Conservation (phyloP, 108 stramenopile species). For the Skeletonema costatum region DNA sequence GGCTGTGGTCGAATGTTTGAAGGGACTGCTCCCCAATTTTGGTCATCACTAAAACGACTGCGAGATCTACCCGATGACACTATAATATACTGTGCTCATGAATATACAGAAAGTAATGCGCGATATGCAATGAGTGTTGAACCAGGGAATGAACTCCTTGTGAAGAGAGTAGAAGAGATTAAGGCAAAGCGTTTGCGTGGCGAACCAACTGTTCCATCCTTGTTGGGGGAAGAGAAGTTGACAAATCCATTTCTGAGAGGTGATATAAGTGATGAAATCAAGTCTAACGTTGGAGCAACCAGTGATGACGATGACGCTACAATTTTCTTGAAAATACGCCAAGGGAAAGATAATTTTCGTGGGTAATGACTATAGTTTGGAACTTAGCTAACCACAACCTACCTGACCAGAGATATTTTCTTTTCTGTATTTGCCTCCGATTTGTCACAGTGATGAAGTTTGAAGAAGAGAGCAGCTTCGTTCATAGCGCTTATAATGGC, state of each 20-base stretch:
- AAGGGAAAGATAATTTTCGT: conserved; percentile 73
- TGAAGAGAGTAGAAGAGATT: conserved; percentile 51
- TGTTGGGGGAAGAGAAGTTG: conserved; percentile 68
- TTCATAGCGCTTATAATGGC: conserved; percentile 72
- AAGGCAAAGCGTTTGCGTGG: conserved; percentile 52
- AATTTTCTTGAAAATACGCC: conserved; percentile 69
- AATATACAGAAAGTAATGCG: conserved; percentile 83
- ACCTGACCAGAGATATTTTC: conserved; percentile 2
- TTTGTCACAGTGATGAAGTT: conserved; percentile 72
- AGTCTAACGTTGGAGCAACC: conserved; percentile 59
- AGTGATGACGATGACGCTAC: conserved; percentile 48
- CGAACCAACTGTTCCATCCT: conserved; percentile 81
- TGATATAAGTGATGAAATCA: conserved; percentile 75
- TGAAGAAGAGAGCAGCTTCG: conserved; percentile 77
- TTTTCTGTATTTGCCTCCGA: conserved; percentile 60
- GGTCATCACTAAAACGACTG: conserved; percentile 60
- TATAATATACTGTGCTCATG: conserved; percentile 80
- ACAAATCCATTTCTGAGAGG: conserved; percentile 85
- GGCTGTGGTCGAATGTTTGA: conserved; percentile 93
- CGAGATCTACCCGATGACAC: conserved; percentile 83
- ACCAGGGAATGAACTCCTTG: conserved; percentile 69
- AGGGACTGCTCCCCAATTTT: conserved; percentile 79
- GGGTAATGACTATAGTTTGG: conserved; percentile 3
- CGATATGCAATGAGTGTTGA: conserved; percentile 79
- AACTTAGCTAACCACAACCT: neutral